A percentile compares a stretch with the other conserved stretches of the same genome.
phyloP scores from a whole-genome alignment of 2,329 filamentous ascomycete genomes.

The Didymella pomorum region DNA sequence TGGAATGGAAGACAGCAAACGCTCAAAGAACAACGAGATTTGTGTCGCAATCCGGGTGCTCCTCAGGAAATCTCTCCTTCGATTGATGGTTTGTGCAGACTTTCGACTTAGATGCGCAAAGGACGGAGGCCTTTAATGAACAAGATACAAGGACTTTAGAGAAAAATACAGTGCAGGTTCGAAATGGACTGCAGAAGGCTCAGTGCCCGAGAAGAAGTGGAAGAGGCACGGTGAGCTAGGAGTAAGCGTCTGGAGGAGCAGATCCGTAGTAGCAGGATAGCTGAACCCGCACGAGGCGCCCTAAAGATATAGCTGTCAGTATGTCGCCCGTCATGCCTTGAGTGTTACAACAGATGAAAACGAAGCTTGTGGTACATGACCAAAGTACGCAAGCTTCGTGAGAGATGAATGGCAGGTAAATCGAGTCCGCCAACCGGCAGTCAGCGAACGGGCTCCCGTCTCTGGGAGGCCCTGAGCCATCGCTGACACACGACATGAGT shows the following conservation, averaged over 20 bases:
- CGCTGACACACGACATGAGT: slow-evolving; percentile 41
- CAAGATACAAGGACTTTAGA: not conserved
- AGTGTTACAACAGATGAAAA: slow-evolving; percentile 44
- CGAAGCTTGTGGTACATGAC: slow-evolving; percentile 41
- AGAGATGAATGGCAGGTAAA: slow-evolving; percentile 36
- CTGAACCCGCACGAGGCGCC: slow-evolving; percentile 31
- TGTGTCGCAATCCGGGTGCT: not conserved
- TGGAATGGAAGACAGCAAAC: not conserved
- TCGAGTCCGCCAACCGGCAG: slow-evolving; percentile 26
- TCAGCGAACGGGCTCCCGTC: slow-evolving; percentile 34
- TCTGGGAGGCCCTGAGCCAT: slow-evolving; percentile 26
- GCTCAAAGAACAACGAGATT: not conserved
- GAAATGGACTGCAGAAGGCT: not conserved
- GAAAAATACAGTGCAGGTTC: not conserved
- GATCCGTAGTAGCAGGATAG: slow-evolving; percentile 4
- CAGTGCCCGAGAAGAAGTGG: not conserved
- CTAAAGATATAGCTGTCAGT: slow-evolving; percentile 42
- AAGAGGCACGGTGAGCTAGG: not conserved
- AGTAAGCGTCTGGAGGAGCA: not conserved
- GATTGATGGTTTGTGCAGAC: not conserved
- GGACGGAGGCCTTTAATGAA: not conserved
- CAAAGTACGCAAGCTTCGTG: slow-evolving; percentile 35
- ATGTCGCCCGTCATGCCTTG: slow-evolving; percentile 39
- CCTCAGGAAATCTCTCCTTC: not conserved
- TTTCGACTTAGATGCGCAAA: not conserved